phyloP scores from a whole-genome alignment of 139 green algal genomes.

The Limnomonas spitsbergensis region DNA sequence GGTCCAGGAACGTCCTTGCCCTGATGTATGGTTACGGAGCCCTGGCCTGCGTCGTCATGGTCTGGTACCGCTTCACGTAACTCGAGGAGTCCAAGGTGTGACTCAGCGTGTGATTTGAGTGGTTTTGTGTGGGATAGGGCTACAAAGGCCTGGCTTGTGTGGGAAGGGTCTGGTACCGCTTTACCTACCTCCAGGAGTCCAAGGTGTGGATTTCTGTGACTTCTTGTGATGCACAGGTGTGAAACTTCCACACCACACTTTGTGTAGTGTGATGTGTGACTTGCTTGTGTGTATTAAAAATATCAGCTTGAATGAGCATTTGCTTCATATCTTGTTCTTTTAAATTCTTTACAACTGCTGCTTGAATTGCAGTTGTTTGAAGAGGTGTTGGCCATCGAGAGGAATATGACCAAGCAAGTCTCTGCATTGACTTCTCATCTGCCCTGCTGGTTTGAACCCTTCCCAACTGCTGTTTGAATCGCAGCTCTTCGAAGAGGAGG shows the following conservation, averaged over 20 bases:
- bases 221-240: too few relatives aligned
- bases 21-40: constrained; percentile 28
- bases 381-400: not conserved
- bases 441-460: too few relatives aligned
- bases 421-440: too few relatives aligned
- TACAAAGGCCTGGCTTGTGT: constrained; percentile 10
- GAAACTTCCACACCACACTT: too few relatives aligned
- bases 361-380: constrained; percentile 6
- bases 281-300: too few relatives aligned
- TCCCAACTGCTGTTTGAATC: too few relatives aligned
- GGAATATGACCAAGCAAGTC: too few relatives aligned
- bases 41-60: constrained; percentile 15
- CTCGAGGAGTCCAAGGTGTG: constrained; percentile 22
- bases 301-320: too few relatives aligned
- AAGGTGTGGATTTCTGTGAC: not conserved
- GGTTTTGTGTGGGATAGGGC: constrained; percentile 13
- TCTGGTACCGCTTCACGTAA: constrained; percentile 17
- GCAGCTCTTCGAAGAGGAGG: constrained; percentile 3
- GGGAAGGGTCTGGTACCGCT: constrained; percentile 19
- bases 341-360: too few relatives aligned
- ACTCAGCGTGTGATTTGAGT: not conserved
- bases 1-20: constrained; percentile 7
- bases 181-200: constrained; percentile 1
- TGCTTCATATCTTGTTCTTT: too few relatives aligned
- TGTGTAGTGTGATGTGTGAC: too few relatives aligned